These are phyloP conservation scores for Epichloe brachyelytri DNA, from an alignment of 2,329 filamentous ascomycete genomes.

Conservation along the genomic window DNA sequence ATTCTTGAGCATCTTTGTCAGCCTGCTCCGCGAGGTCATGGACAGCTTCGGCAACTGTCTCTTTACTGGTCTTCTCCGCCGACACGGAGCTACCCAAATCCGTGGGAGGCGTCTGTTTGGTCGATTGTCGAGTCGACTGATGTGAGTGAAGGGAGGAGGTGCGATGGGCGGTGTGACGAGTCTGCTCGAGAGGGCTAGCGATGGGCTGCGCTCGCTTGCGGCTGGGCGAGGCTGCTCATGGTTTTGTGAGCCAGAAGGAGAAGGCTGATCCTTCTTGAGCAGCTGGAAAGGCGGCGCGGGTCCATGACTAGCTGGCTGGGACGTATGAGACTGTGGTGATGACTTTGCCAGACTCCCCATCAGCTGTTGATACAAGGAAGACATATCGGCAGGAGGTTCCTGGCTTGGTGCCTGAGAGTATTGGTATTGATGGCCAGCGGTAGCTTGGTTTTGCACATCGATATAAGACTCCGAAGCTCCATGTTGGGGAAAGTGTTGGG, in stretches of 20 bases:
- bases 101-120: constrained; percentile 16
- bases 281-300: constrained; percentile 31
- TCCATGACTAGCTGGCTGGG: constrained; percentile 18
- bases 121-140: constrained; percentile 13
- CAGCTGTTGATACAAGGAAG: constrained; percentile 25
- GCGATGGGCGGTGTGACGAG: constrained; percentile 24
- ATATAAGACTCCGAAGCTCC: constrained; percentile 14
- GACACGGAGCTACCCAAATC: constrained; percentile 18
- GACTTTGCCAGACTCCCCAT: constrained; percentile 24
- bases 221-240: constrained; percentile 27
- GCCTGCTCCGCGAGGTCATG: constrained; percentile 46
- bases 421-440: constrained; percentile 11
- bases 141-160: constrained; percentile 19
- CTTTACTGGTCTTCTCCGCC: constrained; percentile 43
- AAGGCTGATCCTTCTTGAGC: constrained; percentile 34
- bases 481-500: constrained; percentile 15
- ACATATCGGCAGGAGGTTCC: constrained; percentile 24
- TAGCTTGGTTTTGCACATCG: constrained; percentile 12
- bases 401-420: constrained; percentile 12
- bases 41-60: constrained; percentile 60
- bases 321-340: constrained; percentile 28
- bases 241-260: constrained; percentile 24
- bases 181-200: constrained; percentile 30
- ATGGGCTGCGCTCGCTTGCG: constrained; percentile 29
- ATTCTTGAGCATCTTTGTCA: constrained; percentile 47